Evolutionary conservation across 2,329 filamentous ascomycete genomes (phyloP), one percentile per base, ranked within the genome.

Genomic region (Seiridium unicorne): DNA sequence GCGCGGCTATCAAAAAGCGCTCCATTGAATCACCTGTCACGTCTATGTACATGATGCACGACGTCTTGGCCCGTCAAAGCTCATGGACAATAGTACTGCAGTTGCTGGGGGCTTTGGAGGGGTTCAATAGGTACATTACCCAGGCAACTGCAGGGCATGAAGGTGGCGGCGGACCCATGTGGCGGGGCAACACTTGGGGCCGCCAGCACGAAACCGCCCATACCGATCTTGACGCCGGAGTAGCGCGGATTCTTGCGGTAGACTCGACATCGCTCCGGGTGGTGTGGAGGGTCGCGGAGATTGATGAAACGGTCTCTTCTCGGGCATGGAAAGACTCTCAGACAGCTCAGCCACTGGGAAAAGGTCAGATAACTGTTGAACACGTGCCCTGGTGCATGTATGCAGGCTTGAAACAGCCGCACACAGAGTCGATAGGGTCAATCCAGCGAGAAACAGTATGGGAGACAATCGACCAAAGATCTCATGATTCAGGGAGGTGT

Each of bases 281-380:
- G 47, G 47, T 49, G 47, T 49, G 47, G 47, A 49, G 47, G 47
- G 47, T 49, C 47, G 47, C 47, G 47, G 35, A 32, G 7, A 13
- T 13, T 49, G 18, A 49, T 53, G 49, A 53, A 53, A 53, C 49
- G n/a, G 49, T n/a, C 38, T 53, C 49, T 53, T 18, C 32, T 38
- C 49, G 34, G 34, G 31, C 49, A 53, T 35, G 32, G n/a, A 38
- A 53, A 36, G 35, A 26, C 34, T 53, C 49, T 53, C 49, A 53
- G 49, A 53, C 49, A 53, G 34, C 32, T 53, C 49, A 53, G 49
- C 49, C 49, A 53, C 49, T 34, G 38, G 31, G n/a, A n/a, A 13
- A 35, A 38, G 49, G 38, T 18, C 10, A 35, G 49, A 40, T n/a
- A 34, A 53, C 8, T 5, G 31, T 5, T 4, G n/a, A n/a, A n/a